Percentiles rank a stretch among this genome's conserved stretches.
phyloP scores from a whole-genome alignment of 371 early-diverging fungal species.

The Mortierella sp. region DNA sequence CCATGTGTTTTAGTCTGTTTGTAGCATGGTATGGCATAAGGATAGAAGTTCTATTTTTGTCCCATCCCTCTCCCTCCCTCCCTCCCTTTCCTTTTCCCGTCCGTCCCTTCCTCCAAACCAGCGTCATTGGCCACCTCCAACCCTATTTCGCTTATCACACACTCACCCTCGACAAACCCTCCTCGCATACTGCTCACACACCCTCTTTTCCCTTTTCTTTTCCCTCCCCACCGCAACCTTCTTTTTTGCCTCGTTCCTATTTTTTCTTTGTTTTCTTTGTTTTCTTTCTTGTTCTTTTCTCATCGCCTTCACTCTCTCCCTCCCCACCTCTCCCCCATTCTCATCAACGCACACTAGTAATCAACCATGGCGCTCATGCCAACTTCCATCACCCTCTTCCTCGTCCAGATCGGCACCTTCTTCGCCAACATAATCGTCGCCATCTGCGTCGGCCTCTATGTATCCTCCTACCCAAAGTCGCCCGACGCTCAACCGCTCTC shows the following conservation, averaged over 20 bases:
- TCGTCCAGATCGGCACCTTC: constrained; percentile 35
- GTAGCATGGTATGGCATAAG: too few species aligned
- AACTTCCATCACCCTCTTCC: constrained; percentile 40
- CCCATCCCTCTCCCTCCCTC: too few species aligned
- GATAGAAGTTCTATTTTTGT: too few species aligned
- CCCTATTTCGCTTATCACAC: neutral
- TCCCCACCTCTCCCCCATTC: neutral
- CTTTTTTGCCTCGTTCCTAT: neutral
- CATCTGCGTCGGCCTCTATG: constrained; percentile 38
- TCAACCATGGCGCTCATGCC: constrained; percentile 29
- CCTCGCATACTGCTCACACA: too few species aligned
- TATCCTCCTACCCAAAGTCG: constrained; percentile 41
- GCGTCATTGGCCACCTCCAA: neutral
- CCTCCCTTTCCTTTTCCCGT: too few species aligned
- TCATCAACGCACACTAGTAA: too few species aligned
- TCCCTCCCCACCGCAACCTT: neutral
- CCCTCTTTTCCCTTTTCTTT: too few species aligned
- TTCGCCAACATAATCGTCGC: constrained; percentile 33
- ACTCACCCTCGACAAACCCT: too few species aligned
- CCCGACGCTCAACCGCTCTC: constrained; percentile 30
- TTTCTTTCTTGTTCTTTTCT: neutral
- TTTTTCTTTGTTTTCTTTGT: neutral
- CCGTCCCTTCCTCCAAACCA: neutral
- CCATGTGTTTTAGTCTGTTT: too few species aligned
- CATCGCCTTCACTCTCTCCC: neutral